Evolutionary conservation across 176 grass and related monocot species (phyloP).

Genomic region (Guadua angustifolia): DNA sequence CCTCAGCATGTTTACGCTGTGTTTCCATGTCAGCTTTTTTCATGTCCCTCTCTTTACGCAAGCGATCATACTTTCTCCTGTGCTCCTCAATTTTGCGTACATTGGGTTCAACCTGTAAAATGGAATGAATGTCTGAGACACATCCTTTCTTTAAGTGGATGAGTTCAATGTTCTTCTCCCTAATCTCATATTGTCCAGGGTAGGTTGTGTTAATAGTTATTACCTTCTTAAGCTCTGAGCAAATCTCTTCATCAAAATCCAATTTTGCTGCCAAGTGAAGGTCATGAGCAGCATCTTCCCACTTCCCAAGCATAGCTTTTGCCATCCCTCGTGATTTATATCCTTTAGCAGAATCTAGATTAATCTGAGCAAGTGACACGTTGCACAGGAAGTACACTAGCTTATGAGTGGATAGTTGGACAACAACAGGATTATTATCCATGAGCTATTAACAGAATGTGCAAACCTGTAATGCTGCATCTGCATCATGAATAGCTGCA

Average conservation of each 20-base stretch:
- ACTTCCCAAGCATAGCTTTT: slow-evolving; percentile 66
- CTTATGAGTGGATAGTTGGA: slow-evolving; percentile 34
- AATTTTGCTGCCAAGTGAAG: slow-evolving; percentile 69
- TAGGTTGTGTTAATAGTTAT: slow-evolving; percentile 21
- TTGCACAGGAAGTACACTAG: slow-evolving; percentile 5
- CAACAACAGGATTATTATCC: slow-evolving; percentile 18
- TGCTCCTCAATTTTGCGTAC: slow-evolving; percentile 74
- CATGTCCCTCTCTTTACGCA: slow-evolving; percentile 68
- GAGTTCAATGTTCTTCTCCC: background rate
- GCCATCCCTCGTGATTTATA: slow-evolving; percentile 81
- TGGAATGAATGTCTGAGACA: slow-evolving; percentile 22
- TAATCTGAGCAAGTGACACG: slow-evolving; percentile 52
- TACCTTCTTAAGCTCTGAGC: slow-evolving; percentile 70
- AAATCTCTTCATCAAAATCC: slow-evolving; percentile 79
- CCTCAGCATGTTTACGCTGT: slow-evolving; percentile 55
- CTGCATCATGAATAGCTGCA: slow-evolving; percentile 74
- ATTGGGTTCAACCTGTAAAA: slow-evolving; percentile 70
- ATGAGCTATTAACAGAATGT: slow-evolving; percentile 5
- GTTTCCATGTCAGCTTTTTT: slow-evolving; percentile 58
- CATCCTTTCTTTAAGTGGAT: background rate
- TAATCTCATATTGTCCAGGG: background rate
- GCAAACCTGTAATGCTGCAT: slow-evolving; percentile 67
- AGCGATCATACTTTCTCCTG: slow-evolving; percentile 64
- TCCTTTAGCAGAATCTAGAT: slow-evolving; percentile 77
- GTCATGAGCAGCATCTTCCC: slow-evolving; percentile 73